These are phyloP conservation scores for Geosiphon pyriformis DNA, from an alignment of 192 early-diverging fungal genomes.

Conservation along the genomic window DNA sequence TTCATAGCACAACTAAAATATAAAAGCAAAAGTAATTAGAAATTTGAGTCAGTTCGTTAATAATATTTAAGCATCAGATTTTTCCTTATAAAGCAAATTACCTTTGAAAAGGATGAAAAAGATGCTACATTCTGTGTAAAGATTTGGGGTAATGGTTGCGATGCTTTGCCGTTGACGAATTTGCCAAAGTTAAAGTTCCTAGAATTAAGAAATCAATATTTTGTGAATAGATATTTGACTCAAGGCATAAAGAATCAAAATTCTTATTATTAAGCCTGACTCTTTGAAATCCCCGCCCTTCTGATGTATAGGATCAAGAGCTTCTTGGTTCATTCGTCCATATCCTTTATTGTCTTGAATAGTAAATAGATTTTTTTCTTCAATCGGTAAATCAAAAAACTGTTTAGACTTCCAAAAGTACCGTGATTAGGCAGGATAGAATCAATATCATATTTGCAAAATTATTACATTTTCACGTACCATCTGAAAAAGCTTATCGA, in stretches of 20 bases:
- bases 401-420: constrained; percentile 37
- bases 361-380: constrained; percentile 42
- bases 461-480: constrained; percentile 21
- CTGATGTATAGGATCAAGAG: constrained; percentile 44
- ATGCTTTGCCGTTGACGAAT: constrained; percentile 31
- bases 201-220: not conserved
- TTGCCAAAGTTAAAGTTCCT: constrained; percentile 56
- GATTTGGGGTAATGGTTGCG: constrained; percentile 30
- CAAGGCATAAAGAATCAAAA: not conserved
- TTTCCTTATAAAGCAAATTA: not conserved
- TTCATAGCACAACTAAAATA: constrained; percentile 39
- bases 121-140: constrained; percentile 27
- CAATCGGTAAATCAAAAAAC: constrained; percentile 48
- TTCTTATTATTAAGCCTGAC: constrained; percentile 30
- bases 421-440: not conserved
- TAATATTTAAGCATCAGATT: not conserved
- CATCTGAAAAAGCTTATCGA: constrained; percentile 47
- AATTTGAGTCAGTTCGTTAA: not conserved
- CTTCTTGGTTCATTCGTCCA: constrained; percentile 48
- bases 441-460: not conserved
- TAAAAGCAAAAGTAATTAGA: not conserved
- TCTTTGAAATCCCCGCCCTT: constrained; percentile 57
- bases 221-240: not conserved
- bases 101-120: constrained; percentile 34
- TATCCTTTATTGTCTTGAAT: constrained; percentile 49